phyloP scores from a whole-genome alignment of 2,329 filamentous ascomycete species.

The Neofusicoccum ribis region DNA sequence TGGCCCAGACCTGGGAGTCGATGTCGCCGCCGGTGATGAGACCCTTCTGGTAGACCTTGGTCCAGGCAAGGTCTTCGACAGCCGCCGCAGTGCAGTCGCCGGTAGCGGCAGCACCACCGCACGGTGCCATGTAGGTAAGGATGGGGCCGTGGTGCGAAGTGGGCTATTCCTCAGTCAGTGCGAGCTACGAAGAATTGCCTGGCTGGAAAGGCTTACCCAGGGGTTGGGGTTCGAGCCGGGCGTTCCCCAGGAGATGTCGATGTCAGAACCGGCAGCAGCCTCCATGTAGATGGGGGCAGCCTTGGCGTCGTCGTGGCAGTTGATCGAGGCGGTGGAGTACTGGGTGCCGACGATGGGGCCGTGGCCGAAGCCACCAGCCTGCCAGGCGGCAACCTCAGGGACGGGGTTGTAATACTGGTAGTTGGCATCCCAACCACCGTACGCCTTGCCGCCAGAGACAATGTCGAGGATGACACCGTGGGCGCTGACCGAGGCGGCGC shows the following conservation, averaged over 20 bases:
- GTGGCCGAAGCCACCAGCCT: slow-evolving; percentile 12
- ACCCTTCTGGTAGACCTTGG: slow-evolving; percentile 36
- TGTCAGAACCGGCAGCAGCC: slow-evolving; percentile 12
- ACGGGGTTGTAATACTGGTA: slow-evolving; percentile 16
- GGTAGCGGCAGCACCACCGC: slow-evolving; percentile 23
- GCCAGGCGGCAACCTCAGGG: slow-evolving; percentile 17
- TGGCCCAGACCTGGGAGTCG: slow-evolving; percentile 37
- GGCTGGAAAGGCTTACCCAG: background rate
- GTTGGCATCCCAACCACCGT: slow-evolving; percentile 18
- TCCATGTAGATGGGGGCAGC: slow-evolving; percentile 15
- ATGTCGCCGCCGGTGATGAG: slow-evolving; percentile 35
- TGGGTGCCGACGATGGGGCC: slow-evolving; percentile 9
- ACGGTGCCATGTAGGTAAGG: slow-evolving; percentile 30
- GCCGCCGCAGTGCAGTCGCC: slow-evolving; percentile 35
- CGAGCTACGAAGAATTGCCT: background rate
- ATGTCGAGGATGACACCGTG: slow-evolving; percentile 18
- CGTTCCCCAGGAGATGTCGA: slow-evolving; percentile 15
- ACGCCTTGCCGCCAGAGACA: slow-evolving; percentile 5
- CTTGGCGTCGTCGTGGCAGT: slow-evolving; percentile 16
- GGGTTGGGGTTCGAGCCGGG: background rate
- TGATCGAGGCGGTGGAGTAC: slow-evolving; percentile 9
- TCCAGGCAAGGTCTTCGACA: slow-evolving; percentile 33
- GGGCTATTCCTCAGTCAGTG: background rate
- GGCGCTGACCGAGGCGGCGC: slow-evolving; percentile 9
- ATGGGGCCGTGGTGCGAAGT: slow-evolving; percentile 16